Base-by-base conservation (phyloP, 345 rosid species). In the Viola odorata region DNA sequence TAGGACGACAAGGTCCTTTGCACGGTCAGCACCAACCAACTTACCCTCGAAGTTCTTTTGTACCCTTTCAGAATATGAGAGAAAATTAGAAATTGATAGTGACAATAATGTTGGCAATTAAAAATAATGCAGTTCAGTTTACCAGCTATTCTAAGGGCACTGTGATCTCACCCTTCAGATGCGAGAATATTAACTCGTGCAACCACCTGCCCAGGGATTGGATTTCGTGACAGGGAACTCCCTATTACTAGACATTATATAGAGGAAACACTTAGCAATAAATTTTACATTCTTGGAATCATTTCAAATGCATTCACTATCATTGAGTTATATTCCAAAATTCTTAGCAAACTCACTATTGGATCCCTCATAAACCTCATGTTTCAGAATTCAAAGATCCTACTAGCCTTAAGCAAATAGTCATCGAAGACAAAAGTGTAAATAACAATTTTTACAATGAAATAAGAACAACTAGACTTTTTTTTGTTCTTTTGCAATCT, bases 1-100 rank as follows among this genome's bases (percentile, higher is more conserved):
- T 74, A 92, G 77, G 59, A 92, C 96, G 70, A 96, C 98, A 53
- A 92, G 98, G 78, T 92, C 96, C 75, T 92, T 92, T 12, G 81
- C 56, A 63, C 96, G 96, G 72, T 92, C 94, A 17, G 98, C 98
- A 39, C 96, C 98, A 47, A 92, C 63, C 71, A 92, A 79, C 75
- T 66, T 84, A 17, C 96, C 98, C 81, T 89, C 98, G 60, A 84
- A 92, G 75, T 87, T 92, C 82, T 87, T 87, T 70, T 87, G 96
- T 54, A 89, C 78, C 84, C 98, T 89, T 72, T 60, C 53, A 63
- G 37, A 67, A 56, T 8, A 66, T 47, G 23, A 78, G 3, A 54
- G 45, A 62, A 13, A 42, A 63, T 42, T 38, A 57, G 57, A 50
- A 59, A 60, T 11, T 0, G 40, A 44, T n/a, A 9, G 57, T 53